A percentile compares a stretch with the other conserved stretches of the same genome.
These are phyloP conservation scores for Aureobasidium sp. DNA, from an alignment of 2,329 filamentous ascomycete genomes.

Conservation along the genomic window DNA sequence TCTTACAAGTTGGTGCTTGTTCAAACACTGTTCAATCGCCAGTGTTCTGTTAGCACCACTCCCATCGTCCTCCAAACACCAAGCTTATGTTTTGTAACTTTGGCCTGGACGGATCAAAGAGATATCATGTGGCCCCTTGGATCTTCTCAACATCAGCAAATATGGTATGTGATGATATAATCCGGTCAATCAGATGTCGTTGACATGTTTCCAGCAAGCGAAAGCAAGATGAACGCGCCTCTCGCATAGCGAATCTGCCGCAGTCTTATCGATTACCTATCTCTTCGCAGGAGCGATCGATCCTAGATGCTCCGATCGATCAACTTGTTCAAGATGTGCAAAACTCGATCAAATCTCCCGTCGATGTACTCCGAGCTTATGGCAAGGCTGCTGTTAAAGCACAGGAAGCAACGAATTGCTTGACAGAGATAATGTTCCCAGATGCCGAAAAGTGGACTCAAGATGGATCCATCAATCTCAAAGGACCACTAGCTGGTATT, in stretches of 20 bases:
- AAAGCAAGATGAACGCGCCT: constrained; percentile 70
- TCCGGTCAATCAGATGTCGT: neutral
- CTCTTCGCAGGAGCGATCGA: constrained; percentile 56
- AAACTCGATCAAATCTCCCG: constrained; percentile 55
- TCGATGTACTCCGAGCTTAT: constrained; percentile 75
- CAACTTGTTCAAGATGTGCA: constrained; percentile 74
- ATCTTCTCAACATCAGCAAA: neutral
- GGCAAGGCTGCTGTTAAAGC: constrained; percentile 79
- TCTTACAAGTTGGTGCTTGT: neutral
- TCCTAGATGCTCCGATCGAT: constrained; percentile 67
- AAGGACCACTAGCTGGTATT: constrained; percentile 78
- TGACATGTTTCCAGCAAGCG: constrained; percentile 49
- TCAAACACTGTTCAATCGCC: no score
- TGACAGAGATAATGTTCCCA: constrained; percentile 78
- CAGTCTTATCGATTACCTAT: constrained; percentile 60
- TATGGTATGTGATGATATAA: neutral
- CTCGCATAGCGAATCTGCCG: constrained; percentile 61
- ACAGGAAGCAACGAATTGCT: constrained; percentile 79
- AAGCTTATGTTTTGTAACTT: neutral
- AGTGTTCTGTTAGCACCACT: no score
- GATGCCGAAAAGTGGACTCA: constrained; percentile 67
- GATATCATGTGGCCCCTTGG: constrained; percentile 11
- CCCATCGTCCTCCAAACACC: neutral
- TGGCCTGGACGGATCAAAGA: neutral
- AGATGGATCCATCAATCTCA: constrained; percentile 57